A percentile compares a stretch with the other conserved stretches of the same genome.
Evolutionary conservation across 352 stramenopile species (phyloP).

Genomic region (Globisporangium splendens): DNA sequence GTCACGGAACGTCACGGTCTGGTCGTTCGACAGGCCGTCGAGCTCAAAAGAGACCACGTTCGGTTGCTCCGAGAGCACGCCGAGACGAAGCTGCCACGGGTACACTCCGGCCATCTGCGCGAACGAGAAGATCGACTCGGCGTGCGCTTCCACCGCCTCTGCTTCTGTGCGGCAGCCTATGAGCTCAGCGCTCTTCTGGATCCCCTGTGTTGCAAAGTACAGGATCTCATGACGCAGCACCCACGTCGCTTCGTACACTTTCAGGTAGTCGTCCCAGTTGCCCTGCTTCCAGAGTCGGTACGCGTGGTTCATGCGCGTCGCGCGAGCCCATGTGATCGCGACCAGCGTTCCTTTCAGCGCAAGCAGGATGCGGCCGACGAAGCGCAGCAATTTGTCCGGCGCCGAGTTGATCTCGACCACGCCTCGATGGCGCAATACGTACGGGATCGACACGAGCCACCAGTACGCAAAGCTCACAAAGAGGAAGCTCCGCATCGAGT

Average conservation of each 20-base stretch:
- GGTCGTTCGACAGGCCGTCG: constrained; percentile 49
- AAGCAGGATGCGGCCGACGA: constrained; percentile 61
- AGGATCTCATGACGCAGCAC: constrained; percentile 79
- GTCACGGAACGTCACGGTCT: constrained; percentile 79
- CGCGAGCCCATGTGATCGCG: constrained; percentile 65
- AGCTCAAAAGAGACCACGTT: constrained; percentile 73
- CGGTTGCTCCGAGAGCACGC: constrained; percentile 37
- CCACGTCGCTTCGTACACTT: constrained; percentile 83
- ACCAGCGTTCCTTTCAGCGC: constrained; percentile 61
- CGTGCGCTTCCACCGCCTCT: constrained; percentile 11
- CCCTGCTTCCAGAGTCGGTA: constrained; percentile 74
- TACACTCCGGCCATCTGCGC: constrained; percentile 64
- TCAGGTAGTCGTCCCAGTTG: constrained; percentile 86
- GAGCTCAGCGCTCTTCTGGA: constrained; percentile 40
- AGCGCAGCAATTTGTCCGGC: constrained; percentile 58
- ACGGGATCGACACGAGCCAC: constrained; percentile 64
- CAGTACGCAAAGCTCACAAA: constrained; percentile 72
- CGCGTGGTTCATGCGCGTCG: constrained; percentile 57
- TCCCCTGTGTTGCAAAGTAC: constrained; percentile 80
- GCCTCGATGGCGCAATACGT: constrained; percentile 56
- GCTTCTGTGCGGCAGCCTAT: not conserved
- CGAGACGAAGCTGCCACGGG: constrained; percentile 54
- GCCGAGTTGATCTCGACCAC: constrained; percentile 50
- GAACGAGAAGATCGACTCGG: constrained; percentile 60
- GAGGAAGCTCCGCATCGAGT: constrained; percentile 75